phyloP scores from a whole-genome alignment of 2,329 filamentous ascomycete species.

The Exophiala oligosperma region DNA sequence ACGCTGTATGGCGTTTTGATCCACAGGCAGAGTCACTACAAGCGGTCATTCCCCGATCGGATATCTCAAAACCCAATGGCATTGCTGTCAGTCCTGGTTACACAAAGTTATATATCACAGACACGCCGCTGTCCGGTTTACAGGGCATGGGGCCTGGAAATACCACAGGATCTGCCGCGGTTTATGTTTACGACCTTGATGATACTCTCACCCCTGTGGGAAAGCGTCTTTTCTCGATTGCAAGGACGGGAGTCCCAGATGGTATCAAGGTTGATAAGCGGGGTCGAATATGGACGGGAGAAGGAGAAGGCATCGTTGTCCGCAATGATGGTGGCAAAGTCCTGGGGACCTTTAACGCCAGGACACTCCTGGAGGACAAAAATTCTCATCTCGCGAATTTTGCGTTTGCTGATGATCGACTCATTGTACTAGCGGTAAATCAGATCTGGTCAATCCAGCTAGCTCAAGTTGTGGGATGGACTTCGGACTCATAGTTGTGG shows the following conservation, averaged over 20 bases:
- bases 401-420: too few relatives aligned
- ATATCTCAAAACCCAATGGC: too few relatives aligned
- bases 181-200: neutral
- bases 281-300: conserved; percentile 1
- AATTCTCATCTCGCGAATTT: too few relatives aligned
- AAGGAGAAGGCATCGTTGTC: neutral
- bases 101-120: neutral
- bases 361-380: too few relatives aligned
- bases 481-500: too few relatives aligned
- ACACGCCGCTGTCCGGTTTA: neutral
- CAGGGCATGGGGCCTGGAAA: neutral
- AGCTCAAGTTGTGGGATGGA: too few relatives aligned
- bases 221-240: neutral
- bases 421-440: too few relatives aligned
- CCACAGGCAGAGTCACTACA: too few relatives aligned
- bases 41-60: too few relatives aligned
- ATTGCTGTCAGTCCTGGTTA: too few relatives aligned
- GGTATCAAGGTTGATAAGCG: neutral
- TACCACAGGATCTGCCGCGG: neutral
- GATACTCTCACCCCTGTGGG: neutral
- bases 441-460: too few relatives aligned
- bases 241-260: neutral
- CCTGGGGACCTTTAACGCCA: neutral
- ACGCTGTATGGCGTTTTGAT: too few relatives aligned
- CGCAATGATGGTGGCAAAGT: neutral